These are phyloP conservation scores for Cynanchum wilfordii DNA, from an alignment of 257 asterid genomes.

Conservation along the genomic window DNA sequence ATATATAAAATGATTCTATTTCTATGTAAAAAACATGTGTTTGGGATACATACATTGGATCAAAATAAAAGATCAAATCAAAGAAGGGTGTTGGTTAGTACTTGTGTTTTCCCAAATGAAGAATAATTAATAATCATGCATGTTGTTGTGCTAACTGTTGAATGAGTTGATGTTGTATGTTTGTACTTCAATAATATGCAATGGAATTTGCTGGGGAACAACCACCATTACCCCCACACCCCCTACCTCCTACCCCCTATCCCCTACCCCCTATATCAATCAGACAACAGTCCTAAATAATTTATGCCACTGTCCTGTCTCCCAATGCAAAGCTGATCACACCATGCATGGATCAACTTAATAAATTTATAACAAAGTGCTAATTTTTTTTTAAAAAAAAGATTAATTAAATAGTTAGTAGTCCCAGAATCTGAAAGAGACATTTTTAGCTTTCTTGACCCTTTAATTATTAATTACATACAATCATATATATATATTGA, in stretches of 20 bases:
- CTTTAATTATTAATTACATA: not conserved
- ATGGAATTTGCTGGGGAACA: not conserved
- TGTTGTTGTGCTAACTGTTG: not conserved
- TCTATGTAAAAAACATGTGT: no score
- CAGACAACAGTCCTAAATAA: not conserved
- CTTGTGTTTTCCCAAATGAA: not conserved
- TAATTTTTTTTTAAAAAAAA: not conserved
- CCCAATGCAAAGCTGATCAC: not conserved
- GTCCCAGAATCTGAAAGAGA: conserved; percentile 2
- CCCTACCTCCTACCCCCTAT: not conserved
- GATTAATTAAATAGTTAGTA: not conserved
- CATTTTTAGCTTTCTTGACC: conserved; percentile 10
- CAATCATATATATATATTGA: not conserved
- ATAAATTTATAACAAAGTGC: not conserved
- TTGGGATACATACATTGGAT: not conserved
- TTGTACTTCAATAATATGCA: not conserved
- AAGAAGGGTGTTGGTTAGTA: not conserved
- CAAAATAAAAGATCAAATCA: not conserved
- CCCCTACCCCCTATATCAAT: not conserved
- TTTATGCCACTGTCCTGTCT: conserved; percentile 8
- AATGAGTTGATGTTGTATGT: not conserved
- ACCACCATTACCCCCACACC: no score
- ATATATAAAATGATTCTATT: no score
- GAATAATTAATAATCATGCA: not conserved
- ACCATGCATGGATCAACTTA: conserved; percentile 1